Conservation (phyloP, 129 eudicot genomes). For the Escallonia herrerae region DNA sequence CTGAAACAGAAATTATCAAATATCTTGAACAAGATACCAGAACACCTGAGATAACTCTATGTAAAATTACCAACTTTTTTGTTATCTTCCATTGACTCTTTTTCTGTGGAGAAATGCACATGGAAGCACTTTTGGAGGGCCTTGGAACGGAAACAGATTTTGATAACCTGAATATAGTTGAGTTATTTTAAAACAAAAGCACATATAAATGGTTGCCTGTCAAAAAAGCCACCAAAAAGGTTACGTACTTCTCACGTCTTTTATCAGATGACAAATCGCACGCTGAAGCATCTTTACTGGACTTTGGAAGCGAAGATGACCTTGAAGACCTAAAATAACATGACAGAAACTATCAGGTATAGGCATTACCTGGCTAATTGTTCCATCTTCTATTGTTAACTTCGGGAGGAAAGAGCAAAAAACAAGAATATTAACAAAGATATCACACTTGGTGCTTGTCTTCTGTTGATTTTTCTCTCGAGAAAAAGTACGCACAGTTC, state of each 20-base stretch:
- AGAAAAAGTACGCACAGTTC: conserved; percentile 1
- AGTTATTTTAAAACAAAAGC: too few species aligned
- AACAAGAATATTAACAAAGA: not conserved
- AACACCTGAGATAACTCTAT: not conserved
- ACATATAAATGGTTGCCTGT: not conserved
- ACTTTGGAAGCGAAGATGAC: conserved; percentile 5
- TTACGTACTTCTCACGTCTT: conserved; percentile 8
- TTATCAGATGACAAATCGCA: not conserved
- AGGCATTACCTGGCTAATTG: too few species aligned
- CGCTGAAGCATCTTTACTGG: not conserved
- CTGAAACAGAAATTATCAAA: not conserved
- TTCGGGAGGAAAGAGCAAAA: too few species aligned
- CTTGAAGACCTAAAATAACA: conserved; percentile 5
- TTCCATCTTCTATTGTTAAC: too few species aligned
- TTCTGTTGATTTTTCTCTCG: conserved; percentile 4
- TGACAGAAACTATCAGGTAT: too few species aligned
- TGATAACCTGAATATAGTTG: conserved; percentile 31
- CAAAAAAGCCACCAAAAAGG: not conserved
- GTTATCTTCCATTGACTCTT: conserved; percentile 47
- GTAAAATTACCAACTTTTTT: conserved; percentile 42
- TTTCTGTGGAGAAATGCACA: too few species aligned
- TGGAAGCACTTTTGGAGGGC: conserved; percentile 37
- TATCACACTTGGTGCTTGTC: not conserved
- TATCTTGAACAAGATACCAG: not conserved
- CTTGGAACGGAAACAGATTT: conserved; percentile 33